Evolutionary conservation across 345 rosid genomes (phyloP).

Genomic region (Populus nigra): DNA sequence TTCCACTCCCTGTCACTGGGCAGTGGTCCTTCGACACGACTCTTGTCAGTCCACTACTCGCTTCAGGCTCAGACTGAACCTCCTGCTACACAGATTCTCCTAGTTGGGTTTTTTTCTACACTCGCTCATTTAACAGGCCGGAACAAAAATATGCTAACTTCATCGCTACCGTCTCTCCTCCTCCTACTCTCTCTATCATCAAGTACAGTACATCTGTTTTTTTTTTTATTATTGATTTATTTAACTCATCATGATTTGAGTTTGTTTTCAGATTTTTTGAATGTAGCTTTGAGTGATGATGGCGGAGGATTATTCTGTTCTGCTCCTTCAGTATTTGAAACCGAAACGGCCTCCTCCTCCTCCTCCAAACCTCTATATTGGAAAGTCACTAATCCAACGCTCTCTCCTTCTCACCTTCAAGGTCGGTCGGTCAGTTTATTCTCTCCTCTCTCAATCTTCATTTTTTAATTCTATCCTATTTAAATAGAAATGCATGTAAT

Average conservation of each 20-base stretch:
- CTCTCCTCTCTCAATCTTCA: background rate
- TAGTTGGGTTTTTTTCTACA: no score
- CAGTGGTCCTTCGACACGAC: background rate
- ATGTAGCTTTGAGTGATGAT: conserved; percentile 32
- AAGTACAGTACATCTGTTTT: background rate
- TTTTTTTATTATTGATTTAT: background rate
- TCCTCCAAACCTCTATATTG: conserved; percentile 57
- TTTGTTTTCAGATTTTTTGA: conserved; percentile 38
- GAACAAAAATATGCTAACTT: background rate
- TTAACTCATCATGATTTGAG: background rate
- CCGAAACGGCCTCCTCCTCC: conserved; percentile 33
- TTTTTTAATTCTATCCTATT: background rate
- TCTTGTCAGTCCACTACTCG: background rate
- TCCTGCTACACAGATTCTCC: background rate
- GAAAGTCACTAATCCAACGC: conserved; percentile 86
- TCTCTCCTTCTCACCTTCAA: conserved; percentile 80
- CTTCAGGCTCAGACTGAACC: background rate
- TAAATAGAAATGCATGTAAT: background rate
- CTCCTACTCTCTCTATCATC: background rate
- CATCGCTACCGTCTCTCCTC: background rate
- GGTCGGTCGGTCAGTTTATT: conserved; percentile 34
- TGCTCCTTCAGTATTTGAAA: conserved; percentile 44
- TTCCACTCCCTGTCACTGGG: background rate
- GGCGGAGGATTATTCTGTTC: conserved; percentile 62
- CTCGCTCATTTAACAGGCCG: background rate